phyloP scores from a whole-genome alignment of 1,139 yeast species.

The Hyphopichia pseudoburtonii region DNA sequence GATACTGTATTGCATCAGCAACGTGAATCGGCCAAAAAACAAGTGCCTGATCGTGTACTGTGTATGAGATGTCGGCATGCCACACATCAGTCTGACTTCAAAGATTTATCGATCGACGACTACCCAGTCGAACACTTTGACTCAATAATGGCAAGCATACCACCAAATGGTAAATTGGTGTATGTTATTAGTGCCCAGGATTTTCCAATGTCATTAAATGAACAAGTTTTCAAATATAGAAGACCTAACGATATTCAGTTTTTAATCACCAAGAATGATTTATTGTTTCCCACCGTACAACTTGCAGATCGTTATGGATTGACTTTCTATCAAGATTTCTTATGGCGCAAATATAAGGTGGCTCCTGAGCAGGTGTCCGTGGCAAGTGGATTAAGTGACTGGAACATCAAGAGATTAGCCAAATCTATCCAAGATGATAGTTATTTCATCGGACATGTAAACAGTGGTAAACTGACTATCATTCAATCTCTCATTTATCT shows the following conservation, averaged over 20 bases:
- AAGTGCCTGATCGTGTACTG: constrained; percentile 10
- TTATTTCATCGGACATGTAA: constrained; percentile 70
- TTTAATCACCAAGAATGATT: constrained; percentile 60
- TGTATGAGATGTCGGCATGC: constrained; percentile 63
- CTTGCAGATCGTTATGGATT: constrained; percentile 37
- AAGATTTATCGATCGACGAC: constrained; percentile 22
- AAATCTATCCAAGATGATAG: constrained; percentile 38
- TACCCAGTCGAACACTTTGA: constrained; percentile 36
- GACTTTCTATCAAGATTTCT: constrained; percentile 45
- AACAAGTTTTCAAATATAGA: constrained; percentile 34
- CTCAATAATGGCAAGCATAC: constrained; percentile 42
- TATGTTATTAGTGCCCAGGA: constrained; percentile 67
- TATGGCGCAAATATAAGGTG: constrained; percentile 39
- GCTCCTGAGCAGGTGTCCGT: constrained; percentile 47
- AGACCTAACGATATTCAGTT: constrained; percentile 41
- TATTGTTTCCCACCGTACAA: constrained; percentile 38
- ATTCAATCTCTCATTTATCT: constrained; percentile 47
- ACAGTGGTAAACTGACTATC: constrained; percentile 74
- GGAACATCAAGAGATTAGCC: constrained; percentile 47
- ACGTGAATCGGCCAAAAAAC: constrained; percentile 8
- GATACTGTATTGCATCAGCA: not conserved
- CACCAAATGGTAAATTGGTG: constrained; percentile 50
- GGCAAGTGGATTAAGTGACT: constrained; percentile 49
- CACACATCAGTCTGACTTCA: constrained; percentile 38
- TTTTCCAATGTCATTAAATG: constrained; percentile 62